Base-by-base conservation (phyloP, 2,329 filamentous ascomycete species). In the Hypoxylon sp. region DNA sequence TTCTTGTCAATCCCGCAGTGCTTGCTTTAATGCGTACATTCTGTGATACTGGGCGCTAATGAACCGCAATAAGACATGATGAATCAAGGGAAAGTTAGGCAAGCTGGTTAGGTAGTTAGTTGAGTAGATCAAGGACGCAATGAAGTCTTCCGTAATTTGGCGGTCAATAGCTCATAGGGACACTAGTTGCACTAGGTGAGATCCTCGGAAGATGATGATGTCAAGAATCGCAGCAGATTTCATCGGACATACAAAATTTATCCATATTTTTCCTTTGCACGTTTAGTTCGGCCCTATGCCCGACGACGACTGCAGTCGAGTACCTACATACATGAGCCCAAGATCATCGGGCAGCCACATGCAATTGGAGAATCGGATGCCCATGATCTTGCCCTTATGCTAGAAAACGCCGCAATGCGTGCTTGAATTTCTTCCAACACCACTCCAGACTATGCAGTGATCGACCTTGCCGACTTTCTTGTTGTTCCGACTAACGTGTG, bases 321-420 rank as follows among this genome's bases (percentile, higher is more conserved):
- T 29, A 49, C 29, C 26, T 48, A 54, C 40, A 45, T 49, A 49
- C 40, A 50, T 50, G 26, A 50, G 51, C 25, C 36, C 45, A 45
- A 37, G 51, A 55, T 55, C 51, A 36, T 45, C 51, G 51, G 51
- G 34, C 42, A 37, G 31, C 30, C 20, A 32, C 35, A 48, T 35
- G 21, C 15, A 27, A 29, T 23, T 48, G 27, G 47, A 30, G 40
- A 29, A 47, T 25, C 7, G 25, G 9, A 34, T 35, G 20, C 32
- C 20, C 34, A 35, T 36, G 38, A 35, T 49, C 44, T 45, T 45
- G 38, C 38, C 35, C 23, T 6, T 40, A 31, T 29, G 8, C 21
- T 23, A 16, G 23, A 25, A 7, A 26, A 38, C n/a, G n/a, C n/a
- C n/a, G n/a, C n/a, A n/a, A n/a, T n/a, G n/a, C n/a, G n/a, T n/a